These are phyloP conservation scores for Quercus parvula DNA, from an alignment of 306 rosid genomes.

Conservation along the genomic window DNA sequence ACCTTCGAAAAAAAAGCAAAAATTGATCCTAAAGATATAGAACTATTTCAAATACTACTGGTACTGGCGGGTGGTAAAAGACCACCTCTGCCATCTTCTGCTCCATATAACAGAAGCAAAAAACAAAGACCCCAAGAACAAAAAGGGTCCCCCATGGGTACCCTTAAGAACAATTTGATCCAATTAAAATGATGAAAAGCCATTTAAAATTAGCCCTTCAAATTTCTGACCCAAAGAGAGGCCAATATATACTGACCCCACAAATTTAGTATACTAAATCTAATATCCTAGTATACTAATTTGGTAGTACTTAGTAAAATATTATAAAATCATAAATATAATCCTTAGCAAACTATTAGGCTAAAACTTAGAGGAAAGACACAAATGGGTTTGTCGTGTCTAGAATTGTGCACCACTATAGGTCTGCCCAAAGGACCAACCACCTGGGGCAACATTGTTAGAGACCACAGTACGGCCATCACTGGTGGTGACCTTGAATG, in stretches of 20 bases:
- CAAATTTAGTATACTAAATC: slow-evolving; percentile 48
- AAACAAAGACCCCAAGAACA: slow-evolving; percentile 25
- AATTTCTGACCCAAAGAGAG: slow-evolving; percentile 36
- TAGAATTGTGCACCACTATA: slow-evolving; percentile 81
- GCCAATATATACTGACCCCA: slow-evolving; percentile 9
- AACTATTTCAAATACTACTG: slow-evolving; percentile 25
- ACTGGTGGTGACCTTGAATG: slow-evolving; percentile 89
- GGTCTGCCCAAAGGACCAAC: slow-evolving; percentile 98
- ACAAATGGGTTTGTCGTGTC: background rate
- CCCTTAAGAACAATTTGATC: slow-evolving; percentile 19
- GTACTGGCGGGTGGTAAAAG: slow-evolving; percentile 80
- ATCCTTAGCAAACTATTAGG: slow-evolving; percentile 1
- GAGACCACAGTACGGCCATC: slow-evolving; percentile 69
- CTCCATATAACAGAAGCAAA: slow-evolving; percentile 34
- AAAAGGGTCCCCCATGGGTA: slow-evolving; percentile 25
- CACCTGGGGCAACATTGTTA: slow-evolving; percentile 69
- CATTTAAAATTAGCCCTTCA: slow-evolving; percentile 63
- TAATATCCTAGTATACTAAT: slow-evolving; percentile 28
- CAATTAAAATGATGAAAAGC: slow-evolving; percentile 44
- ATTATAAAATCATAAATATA: slow-evolving; percentile 1
- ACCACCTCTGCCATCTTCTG: slow-evolving; percentile 64
- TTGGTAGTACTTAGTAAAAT: slow-evolving; percentile 3
- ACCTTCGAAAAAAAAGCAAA: slow-evolving; percentile 31
- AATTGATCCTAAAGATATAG: slow-evolving; percentile 11
- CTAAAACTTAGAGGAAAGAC: background rate